Base-by-base conservation (phyloP, 805 yeast species). In the Debaryomyces hansenii region DNA sequence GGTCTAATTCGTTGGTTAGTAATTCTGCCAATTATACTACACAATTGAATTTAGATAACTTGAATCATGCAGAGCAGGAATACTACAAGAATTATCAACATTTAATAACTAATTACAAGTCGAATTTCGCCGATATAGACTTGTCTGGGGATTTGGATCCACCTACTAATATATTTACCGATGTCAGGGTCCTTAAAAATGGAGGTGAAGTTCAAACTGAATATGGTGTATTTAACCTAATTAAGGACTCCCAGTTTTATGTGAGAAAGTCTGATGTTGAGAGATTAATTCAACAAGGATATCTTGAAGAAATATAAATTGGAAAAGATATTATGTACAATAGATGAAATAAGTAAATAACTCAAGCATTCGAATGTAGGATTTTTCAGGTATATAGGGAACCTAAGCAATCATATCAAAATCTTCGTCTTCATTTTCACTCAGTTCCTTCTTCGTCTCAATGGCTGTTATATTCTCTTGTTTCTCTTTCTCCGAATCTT, bases 151-250 rank as follows among this genome's bases (percentile, higher is more conserved):
- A 88, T n/a, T 60, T 94, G 54, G 87, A 80, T 18, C 99, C 99
- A 0, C 98, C 99, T 1, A 80, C 79, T 32, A 95, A 90, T 54
- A 87, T 94, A 24, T 94, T 92, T 56, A 87, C 92, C 8, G 99
- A 92, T 59, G 98, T 94, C 4, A 72, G 99, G 47, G 98, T 92
- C 6, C 67, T 92, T 42, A 87, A 87, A 62, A 96, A 92, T 58
- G 97, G 96, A 0, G 99, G 99, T 1, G 98, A 94, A 61, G 90
- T 92, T 31, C 97, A 91, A 60, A 94, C 99, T 0, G 99, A 92
- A 63, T 92, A 92, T 57, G 99, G 97, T 18, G 96, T 90, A 3
- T 90, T 94, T 69, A 91, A 91, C 57, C 70, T 94, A 53, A 88
- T 95, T 2, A 92, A 91, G 59, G 92, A 92, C 63, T 87, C 96